phyloP scores from a whole-genome alignment of 2,329 filamentous ascomycete genomes.

The Colletotrichum musicola region DNA sequence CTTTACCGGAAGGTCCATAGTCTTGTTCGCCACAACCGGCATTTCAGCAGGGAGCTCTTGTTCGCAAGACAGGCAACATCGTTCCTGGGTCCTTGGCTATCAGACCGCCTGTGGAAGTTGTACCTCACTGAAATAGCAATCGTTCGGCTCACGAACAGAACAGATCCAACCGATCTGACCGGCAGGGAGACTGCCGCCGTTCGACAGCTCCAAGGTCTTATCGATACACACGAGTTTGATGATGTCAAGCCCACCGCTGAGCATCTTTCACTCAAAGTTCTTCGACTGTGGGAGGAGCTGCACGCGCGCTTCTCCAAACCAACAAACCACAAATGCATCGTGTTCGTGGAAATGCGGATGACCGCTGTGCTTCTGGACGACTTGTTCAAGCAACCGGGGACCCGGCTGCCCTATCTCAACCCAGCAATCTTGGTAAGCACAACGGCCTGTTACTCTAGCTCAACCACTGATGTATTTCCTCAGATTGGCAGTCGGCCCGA shows the following conservation, averaged over 20 bases:
- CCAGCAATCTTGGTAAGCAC: constrained; percentile 71
- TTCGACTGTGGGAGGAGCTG: constrained; percentile 71
- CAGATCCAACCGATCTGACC: constrained; percentile 51
- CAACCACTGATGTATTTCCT: not conserved
- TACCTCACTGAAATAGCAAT: constrained; percentile 73
- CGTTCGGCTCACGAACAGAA: constrained; percentile 70
- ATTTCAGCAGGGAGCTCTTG: constrained; percentile 69
- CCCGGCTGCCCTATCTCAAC: constrained; percentile 70
- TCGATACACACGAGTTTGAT: constrained; percentile 64
- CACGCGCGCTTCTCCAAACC: constrained; percentile 70
- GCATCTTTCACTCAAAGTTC: constrained; percentile 80
- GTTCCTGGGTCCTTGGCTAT: constrained; percentile 85
- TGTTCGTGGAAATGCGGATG: constrained; percentile 85
- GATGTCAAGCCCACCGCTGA: constrained; percentile 46
- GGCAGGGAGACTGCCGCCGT: constrained; percentile 69
- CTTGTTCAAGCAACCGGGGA: constrained; percentile 69
- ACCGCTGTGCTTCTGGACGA: constrained; percentile 81
- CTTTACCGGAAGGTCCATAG: constrained; percentile 70
- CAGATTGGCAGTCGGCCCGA: constrained; percentile 31
- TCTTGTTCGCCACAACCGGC: constrained; percentile 54
- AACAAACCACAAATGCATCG: constrained; percentile 78
- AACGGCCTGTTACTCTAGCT: not conserved
- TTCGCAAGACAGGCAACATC: constrained; percentile 71
- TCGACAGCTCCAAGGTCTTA: constrained; percentile 66
- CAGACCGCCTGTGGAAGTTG: constrained; percentile 84